Evolutionary conservation across 1,139 yeast genomes (phyloP).

Genomic region (Geotrichum citri-aurantii): DNA sequence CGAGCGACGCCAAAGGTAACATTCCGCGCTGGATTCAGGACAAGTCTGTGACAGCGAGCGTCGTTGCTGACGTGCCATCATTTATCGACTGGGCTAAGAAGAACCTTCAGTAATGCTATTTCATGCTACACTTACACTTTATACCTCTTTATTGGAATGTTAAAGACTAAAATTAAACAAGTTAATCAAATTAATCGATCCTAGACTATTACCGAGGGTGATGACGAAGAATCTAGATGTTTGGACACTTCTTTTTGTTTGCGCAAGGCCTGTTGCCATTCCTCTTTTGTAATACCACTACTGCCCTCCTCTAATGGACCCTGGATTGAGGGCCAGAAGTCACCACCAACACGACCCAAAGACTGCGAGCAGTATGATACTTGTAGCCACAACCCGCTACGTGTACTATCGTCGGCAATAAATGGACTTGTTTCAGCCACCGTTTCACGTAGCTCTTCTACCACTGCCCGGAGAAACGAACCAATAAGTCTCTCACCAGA

Average conservation of each 20-base stretch:
- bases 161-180: neutral
- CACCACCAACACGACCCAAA: slow-evolving; percentile 61
- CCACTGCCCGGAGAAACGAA: slow-evolving; percentile 41
- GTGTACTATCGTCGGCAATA: slow-evolving; percentile 42
- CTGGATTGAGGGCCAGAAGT: slow-evolving; percentile 46
- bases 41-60: slow-evolving; percentile 49
- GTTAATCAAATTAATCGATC: neutral
- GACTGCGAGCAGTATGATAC: slow-evolving; percentile 73
- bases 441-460: slow-evolving; percentile 35
- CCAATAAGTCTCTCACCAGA: slow-evolving; percentile 37
- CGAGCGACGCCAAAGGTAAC: slow-evolving; percentile 61
- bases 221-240: neutral
- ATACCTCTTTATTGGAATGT: neutral
- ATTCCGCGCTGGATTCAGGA: slow-evolving; percentile 62
- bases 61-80: slow-evolving; percentile 63
- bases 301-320: slow-evolving; percentile 20
- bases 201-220: slow-evolving; percentile 4
- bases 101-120: neutral
- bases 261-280: slow-evolving; percentile 38
- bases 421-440: slow-evolving; percentile 38
- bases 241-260: slow-evolving; percentile 39
- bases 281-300: slow-evolving; percentile 27
- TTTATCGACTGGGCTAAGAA: slow-evolving; percentile 47
- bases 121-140: neutral
- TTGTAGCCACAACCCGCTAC: slow-evolving; percentile 64